These are phyloP conservation scores for Carex arenaria DNA, from an alignment of 202 grass and related monocot species.

Conservation along the genomic window DNA sequence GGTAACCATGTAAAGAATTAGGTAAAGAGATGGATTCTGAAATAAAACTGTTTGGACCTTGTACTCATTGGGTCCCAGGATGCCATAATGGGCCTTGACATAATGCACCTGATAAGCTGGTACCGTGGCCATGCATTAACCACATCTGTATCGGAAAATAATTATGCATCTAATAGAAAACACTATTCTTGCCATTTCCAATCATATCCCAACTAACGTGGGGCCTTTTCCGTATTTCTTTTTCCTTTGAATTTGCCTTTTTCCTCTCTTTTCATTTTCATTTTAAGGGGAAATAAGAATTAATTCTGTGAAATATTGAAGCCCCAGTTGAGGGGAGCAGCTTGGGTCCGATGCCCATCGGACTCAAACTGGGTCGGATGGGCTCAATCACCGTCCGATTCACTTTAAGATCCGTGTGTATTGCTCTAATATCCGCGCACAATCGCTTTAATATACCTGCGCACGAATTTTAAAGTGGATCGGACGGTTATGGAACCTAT, in stretches of 20 bases:
- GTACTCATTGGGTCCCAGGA: not conserved
- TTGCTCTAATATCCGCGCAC: too few relatives aligned
- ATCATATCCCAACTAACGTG: not conserved
- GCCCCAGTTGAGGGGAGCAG: too few relatives aligned
- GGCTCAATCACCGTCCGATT: too few relatives aligned
- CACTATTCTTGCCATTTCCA: not conserved
- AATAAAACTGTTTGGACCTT: constrained; percentile 9
- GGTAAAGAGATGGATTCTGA: not conserved
- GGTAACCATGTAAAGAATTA: not conserved
- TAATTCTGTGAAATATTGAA: not conserved
- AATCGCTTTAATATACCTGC: too few relatives aligned
- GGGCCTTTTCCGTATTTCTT: not conserved
- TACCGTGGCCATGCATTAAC: not conserved
- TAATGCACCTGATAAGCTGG: not conserved
- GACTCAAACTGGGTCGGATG: too few relatives aligned
- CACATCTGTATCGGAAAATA: not conserved
- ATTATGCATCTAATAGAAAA: not conserved
- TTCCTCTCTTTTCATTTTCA: not conserved
- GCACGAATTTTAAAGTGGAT: too few relatives aligned
- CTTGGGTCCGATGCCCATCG: too few relatives aligned
- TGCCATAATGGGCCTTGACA: not conserved
- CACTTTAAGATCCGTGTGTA: too few relatives aligned
- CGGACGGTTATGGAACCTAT: too few relatives aligned
- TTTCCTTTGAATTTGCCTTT: not conserved
- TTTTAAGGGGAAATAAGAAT: not conserved